Evolutionary conservation across 495 filamentous ascomycete species (phyloP).

Genomic region (Penicillium salamii): DNA sequence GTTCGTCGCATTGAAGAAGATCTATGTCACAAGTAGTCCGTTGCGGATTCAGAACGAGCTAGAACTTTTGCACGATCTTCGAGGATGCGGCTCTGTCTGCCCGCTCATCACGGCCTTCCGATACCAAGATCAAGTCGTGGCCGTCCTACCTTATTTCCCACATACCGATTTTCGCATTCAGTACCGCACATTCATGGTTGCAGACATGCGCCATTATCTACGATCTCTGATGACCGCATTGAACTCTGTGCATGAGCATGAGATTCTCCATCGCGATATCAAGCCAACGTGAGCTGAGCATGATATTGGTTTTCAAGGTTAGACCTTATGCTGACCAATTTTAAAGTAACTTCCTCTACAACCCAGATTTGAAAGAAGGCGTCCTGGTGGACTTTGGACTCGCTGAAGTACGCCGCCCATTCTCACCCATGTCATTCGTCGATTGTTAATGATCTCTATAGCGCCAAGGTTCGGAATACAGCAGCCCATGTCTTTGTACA

Average conservation of each 20-base stretch:
- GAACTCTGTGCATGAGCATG: slow-evolving; percentile 71
- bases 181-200: slow-evolving; percentile 80
- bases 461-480: slow-evolving; percentile 45
- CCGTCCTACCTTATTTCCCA: slow-evolving; percentile 90
- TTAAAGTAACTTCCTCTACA: slow-evolving; percentile 89
- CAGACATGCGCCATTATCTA: slow-evolving; percentile 86
- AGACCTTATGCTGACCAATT: slow-evolving; percentile 12
- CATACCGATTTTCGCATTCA: slow-evolving; percentile 96
- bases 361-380: slow-evolving; percentile 72
- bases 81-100: slow-evolving; percentile 77
- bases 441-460: no score
- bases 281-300: slow-evolving; percentile 73
- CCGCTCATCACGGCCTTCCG: slow-evolving; percentile 96
- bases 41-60: slow-evolving; percentile 94
- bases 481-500: slow-evolving; percentile 40
- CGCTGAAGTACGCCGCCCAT: slow-evolving; percentile 57
- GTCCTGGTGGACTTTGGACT: slow-evolving; percentile 96
- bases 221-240: slow-evolving; percentile 84
- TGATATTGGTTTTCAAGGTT: background rate
- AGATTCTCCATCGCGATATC: slow-evolving; percentile 93
- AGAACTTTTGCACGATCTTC: slow-evolving; percentile 88
- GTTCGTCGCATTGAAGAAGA: slow-evolving; percentile 97
- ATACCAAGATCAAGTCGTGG: slow-evolving; percentile 89
- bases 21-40: slow-evolving; percentile 95
- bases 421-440: no score